These are phyloP conservation scores for Hypoxylon crocopeplum DNA, from an alignment of 495 filamentous ascomycete species.

Conservation along the genomic window DNA sequence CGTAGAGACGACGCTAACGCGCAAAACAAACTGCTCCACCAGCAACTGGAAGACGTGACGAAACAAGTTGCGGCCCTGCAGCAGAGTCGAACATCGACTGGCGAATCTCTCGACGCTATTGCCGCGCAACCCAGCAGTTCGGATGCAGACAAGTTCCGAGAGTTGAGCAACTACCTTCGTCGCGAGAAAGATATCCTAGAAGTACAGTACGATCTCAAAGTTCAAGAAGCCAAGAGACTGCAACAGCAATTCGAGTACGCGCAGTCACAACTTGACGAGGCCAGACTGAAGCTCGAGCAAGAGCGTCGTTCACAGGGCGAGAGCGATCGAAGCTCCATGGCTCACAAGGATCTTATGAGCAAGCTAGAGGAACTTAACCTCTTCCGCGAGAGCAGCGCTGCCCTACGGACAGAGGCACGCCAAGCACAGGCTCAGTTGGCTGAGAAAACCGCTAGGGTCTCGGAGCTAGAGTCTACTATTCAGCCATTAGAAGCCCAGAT, in stretches of 20 bases:
- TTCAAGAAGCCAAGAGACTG: constrained; percentile 83
- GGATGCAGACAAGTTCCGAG: constrained; percentile 70
- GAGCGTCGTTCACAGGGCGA: constrained; percentile 81
- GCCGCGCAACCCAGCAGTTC: constrained; percentile 44
- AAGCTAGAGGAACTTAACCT: constrained; percentile 94
- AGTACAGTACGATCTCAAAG: constrained; percentile 86
- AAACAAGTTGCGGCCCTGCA: constrained; percentile 78
- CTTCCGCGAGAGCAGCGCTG: constrained; percentile 90
- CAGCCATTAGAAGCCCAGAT: constrained; percentile 82
- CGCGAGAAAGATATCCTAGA: constrained; percentile 97
- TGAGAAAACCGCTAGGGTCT: constrained; percentile 74
- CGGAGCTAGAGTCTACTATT: constrained; percentile 75
- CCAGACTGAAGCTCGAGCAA: constrained; percentile 83
- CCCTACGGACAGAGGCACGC: constrained; percentile 82
- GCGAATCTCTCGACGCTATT: constrained; percentile 48
- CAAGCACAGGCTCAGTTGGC: constrained; percentile 75
- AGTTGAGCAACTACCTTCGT: constrained; percentile 89
- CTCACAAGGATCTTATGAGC: constrained; percentile 87
- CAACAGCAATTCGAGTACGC: constrained; percentile 89
- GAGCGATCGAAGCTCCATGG: constrained; percentile 69
- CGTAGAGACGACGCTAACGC: constrained; percentile 79
- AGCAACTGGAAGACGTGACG: constrained; percentile 83
- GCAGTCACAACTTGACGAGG: constrained; percentile 84
- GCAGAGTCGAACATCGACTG: constrained; percentile 66
- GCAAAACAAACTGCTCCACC: constrained; percentile 87